Evolutionary conservation across 108 stramenopile genomes (phyloP), one percentile per base, ranked within the genome.

Genomic region (Skeletonema tropicum): DNA sequence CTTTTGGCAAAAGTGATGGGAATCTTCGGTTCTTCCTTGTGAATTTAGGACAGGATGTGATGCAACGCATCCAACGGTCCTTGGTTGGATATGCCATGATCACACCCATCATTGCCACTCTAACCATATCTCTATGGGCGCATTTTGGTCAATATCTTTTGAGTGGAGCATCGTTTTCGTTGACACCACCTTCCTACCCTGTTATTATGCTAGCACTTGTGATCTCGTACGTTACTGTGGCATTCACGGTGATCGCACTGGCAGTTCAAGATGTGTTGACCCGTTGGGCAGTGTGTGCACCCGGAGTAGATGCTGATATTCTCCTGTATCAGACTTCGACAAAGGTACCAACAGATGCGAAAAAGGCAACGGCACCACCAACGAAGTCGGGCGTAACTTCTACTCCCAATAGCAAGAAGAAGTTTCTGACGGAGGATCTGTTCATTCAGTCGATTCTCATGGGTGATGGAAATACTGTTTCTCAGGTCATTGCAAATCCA

Each of bases 351-450:
- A 13, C 13, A 21, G 68, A 41, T 35, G 57, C 8, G 31, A 5
- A 52, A 0, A 41, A 63, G 35, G 3, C n/a, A 49, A 7, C 48
- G 15, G 4, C 13, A 3, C n/a, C 48, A 19, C 6, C n/a, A 1
- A 49, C 48, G 19, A 49, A 49, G 19, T 1, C 48, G 4, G 17
- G 48, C 48, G 48, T 21, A 7, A 49, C 48, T 2, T 49, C 48
- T 49, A 19, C 48, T 14, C 48, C 48, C 19, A 49, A 4, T 3
- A 49, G 48, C 19, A 49, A 49, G n/a, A 52, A 31, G 25, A 57
- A 23, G 62, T 79, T 79, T 36, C 65, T 79, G 39, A 66, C 59
- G 1, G 78, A 79, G 45, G 78, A 79, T 68, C 68, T 79, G 26
- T 61, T 71, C 25, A 57, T 68, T 25, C 78, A 79, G 52, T 79